These are phyloP conservation scores for Nicotiana benthamiana DNA, from an alignment of 257 asterid species.

Conservation along the genomic window DNA sequence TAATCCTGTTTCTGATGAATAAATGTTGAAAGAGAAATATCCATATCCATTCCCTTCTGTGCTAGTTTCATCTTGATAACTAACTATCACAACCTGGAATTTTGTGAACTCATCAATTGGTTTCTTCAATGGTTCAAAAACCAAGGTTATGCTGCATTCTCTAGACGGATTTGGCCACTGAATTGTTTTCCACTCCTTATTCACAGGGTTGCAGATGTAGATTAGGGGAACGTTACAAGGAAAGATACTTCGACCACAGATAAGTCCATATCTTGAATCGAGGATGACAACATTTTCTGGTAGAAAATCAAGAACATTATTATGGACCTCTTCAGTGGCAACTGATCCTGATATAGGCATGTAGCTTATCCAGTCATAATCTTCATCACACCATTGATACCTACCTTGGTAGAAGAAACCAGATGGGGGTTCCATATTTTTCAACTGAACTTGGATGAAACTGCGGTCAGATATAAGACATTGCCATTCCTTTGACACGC, in stretches of 20 bases:
- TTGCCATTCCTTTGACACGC: conserved; percentile 50
- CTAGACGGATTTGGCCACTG: conserved; percentile 33
- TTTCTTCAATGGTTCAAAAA: conserved; percentile 37
- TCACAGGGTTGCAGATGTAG: conserved; percentile 67
- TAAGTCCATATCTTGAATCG: conserved; percentile 43
- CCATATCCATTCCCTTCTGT: conserved; percentile 11
- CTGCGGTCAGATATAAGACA: conserved; percentile 40
- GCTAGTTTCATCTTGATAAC: conserved; percentile 6
- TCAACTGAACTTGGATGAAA: conserved; percentile 31
- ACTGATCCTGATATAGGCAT: conserved; percentile 23
- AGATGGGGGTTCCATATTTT: conserved; percentile 24
- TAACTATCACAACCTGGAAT: conserved; percentile 42
- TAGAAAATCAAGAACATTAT: conserved; percentile 37
- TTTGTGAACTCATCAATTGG: conserved; percentile 25
- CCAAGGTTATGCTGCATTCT: conserved; percentile 33
- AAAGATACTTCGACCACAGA: conserved; percentile 53
- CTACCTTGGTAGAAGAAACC: conserved; percentile 66
- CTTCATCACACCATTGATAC: conserved; percentile 29
- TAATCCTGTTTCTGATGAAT: conserved; percentile 31
- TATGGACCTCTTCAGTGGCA: neutral
- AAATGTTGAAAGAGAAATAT: conserved; percentile 33
- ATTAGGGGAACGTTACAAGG: conserved; percentile 26
- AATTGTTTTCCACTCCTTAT: conserved; percentile 33
- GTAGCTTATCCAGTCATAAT: conserved; percentile 30
- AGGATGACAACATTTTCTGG: conserved; percentile 43